Conservation (phyloP, 2,329 filamentous ascomycete genomes). For the Cryphonectria nitschkei region DNA sequence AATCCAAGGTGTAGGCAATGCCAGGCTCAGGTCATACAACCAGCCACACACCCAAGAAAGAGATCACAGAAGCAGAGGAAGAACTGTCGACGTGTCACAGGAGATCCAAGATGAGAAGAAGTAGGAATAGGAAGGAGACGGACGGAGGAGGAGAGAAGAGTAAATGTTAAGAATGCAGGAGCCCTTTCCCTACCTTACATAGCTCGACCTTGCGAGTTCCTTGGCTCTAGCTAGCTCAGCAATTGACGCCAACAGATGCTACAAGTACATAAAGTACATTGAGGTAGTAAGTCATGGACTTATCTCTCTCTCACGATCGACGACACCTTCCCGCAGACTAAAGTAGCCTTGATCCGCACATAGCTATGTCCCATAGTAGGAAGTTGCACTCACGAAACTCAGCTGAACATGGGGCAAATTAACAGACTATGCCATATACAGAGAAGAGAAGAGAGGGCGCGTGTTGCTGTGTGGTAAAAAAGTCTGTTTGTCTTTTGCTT, state of each 20-base stretch:
- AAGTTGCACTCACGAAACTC: neutral
- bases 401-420: neutral
- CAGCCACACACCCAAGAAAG: neutral
- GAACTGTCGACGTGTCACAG: neutral
- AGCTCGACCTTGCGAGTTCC: neutral
- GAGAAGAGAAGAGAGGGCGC: neutral
- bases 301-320: neutral
- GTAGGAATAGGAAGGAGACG: neutral
- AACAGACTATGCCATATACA: neutral
- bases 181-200: neutral
- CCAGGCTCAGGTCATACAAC: neutral
- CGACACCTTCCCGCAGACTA: constrained; percentile 8
- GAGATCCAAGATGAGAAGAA: neutral
- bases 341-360: constrained; percentile 5
- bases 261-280: neutral
- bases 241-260: neutral
- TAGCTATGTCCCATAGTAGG: neutral
- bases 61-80: neutral
- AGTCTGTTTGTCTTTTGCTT: neutral
- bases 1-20: neutral
- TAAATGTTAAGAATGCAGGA: neutral
- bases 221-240: neutral
- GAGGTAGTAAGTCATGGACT: neutral
- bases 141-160: neutral
- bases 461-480: too few relatives aligned